These are phyloP conservation scores for Rhynchospora breviuscula DNA, from an alignment of 176 grass and related monocot species.

Conservation along the genomic window DNA sequence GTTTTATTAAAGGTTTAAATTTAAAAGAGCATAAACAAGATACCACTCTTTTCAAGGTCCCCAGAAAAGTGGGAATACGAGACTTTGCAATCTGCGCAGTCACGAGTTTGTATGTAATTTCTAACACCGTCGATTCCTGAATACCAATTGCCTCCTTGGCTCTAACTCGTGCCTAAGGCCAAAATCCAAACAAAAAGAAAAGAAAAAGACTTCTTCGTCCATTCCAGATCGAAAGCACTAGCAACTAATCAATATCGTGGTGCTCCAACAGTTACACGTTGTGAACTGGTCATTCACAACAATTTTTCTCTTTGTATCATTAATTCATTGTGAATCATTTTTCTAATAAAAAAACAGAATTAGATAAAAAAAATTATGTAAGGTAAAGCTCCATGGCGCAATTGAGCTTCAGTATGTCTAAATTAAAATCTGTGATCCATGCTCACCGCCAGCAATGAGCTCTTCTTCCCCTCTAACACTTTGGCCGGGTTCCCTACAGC, in stretches of 20 bases:
- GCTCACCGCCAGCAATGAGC: conserved; percentile 30
- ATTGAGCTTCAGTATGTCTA: background rate
- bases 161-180: background rate
- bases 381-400: background rate
- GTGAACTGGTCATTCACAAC: conserved; percentile 25
- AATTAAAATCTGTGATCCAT: conserved; percentile 60
- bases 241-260: conserved; percentile 10
- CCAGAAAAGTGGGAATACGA: background rate
- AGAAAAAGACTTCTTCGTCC: background rate
- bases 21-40: no score
- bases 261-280: conserved; percentile 19
- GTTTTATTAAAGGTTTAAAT: no score
- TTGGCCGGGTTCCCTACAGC: conserved; percentile 69
- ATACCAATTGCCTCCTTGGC: background rate
- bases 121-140: background rate
- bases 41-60: background rate
- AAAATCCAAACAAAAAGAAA: background rate
- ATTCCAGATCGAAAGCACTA: conserved; percentile 3
- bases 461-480: conserved; percentile 38
- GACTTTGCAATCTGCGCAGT: background rate
- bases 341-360: background rate
- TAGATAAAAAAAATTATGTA: background rate
- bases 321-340: background rate
- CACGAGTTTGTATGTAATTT: background rate
- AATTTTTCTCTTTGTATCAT: background rate